Evolutionary conservation across 208 protist species (phyloP).

Genomic region (Acanthamoeba healyi): DNA sequence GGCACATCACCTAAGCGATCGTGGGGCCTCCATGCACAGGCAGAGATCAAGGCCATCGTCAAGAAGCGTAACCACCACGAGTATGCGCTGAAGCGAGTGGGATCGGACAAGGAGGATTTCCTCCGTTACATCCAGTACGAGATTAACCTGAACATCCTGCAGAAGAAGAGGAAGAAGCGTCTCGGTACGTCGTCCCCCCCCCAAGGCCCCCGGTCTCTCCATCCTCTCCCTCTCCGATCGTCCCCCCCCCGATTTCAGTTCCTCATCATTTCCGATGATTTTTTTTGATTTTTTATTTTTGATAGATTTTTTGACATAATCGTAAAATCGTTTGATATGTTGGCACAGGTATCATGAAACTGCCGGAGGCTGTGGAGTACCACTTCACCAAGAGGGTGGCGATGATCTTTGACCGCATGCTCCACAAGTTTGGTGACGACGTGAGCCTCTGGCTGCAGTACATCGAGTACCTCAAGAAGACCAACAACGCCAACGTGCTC

Average conservation of each 20-base stretch:
- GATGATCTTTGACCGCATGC: neutral
- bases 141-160: slow-evolving; percentile 31
- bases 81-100: neutral
- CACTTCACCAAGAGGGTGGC: neutral
- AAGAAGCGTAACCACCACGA: slow-evolving; percentile 18
- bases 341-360: neutral
- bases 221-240: no score
- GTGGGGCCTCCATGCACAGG: neutral
- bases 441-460: slow-evolving; percentile 70
- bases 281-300: neutral
- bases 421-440: neutral
- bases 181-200: neutral
- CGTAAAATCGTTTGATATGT: neutral
- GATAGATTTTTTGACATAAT: neutral
- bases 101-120: neutral
- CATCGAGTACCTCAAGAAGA: slow-evolving; percentile 57
- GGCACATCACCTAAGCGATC: neutral
- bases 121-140: slow-evolving; percentile 71
- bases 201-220: no score
- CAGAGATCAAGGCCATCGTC: slow-evolving; percentile 65
- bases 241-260: no score
- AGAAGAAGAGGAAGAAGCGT: slow-evolving; percentile 1
- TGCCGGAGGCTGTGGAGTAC: neutral
- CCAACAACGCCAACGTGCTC: neutral
- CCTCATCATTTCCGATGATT: no score